A percentile compares a stretch with the other conserved stretches of the same genome.
phyloP scores from a whole-genome alignment of 305 asterid genomes.

The Fraxinus latifolia region DNA sequence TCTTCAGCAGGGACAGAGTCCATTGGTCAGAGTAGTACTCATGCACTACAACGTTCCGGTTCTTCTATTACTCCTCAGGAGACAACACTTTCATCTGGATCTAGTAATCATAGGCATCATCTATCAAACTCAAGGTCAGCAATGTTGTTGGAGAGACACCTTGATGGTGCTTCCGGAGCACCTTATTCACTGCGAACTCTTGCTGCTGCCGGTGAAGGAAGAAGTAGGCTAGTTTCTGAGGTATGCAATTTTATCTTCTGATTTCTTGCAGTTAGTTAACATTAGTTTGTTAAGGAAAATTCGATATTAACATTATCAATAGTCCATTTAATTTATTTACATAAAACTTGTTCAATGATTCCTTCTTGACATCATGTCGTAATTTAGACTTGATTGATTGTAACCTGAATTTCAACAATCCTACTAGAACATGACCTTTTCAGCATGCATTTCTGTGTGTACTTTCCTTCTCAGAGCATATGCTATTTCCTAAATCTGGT shows the following conservation, averaged over 20 bases:
- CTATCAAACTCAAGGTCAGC: conserved; percentile 55
- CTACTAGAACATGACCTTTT: neutral
- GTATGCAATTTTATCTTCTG: conserved; percentile 25
- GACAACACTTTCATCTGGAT: conserved; percentile 43
- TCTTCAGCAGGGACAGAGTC: conserved; percentile 35
- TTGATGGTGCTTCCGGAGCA: conserved; percentile 51
- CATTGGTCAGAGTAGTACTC: conserved; percentile 45
- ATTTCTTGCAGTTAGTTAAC: neutral
- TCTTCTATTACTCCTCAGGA: conserved; percentile 45
- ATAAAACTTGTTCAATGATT: neutral
- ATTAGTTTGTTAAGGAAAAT: neutral
- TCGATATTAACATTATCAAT: neutral
- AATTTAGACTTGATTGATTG: conserved; percentile 7
- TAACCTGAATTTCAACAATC: conserved; percentile 2
- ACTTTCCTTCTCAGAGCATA: neutral
- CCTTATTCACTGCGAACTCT: conserved; percentile 55
- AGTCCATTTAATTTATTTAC: neutral
- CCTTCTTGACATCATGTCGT: conserved; percentile 5
- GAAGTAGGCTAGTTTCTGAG: conserved; percentile 66
- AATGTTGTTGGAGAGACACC: conserved; percentile 63
- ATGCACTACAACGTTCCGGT: conserved; percentile 32
- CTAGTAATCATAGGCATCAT: conserved; percentile 48
- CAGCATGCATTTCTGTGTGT: neutral
- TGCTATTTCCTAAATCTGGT: neutral
- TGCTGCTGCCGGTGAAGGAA: conserved; percentile 71